Evolutionary conservation across 2,329 filamentous ascomycete genomes (phyloP).

Genomic region (Niveomyces coronatus): DNA sequence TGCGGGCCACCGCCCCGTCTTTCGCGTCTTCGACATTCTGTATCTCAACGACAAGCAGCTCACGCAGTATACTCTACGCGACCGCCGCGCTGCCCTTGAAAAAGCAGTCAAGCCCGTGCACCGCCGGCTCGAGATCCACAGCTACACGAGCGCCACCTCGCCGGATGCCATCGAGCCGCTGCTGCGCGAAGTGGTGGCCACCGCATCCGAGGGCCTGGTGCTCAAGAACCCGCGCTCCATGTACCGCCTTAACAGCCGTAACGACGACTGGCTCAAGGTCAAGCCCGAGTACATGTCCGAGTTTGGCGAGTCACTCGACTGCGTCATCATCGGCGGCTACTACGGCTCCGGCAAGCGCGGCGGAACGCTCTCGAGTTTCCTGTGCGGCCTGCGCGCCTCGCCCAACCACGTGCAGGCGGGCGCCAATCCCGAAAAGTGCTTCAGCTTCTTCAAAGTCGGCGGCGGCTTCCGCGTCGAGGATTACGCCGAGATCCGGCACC

Average conservation of each 20-base stretch:
- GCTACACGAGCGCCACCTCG: conserved; percentile 54
- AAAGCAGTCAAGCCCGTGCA: conserved; percentile 59
- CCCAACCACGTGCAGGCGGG: conserved; percentile 52
- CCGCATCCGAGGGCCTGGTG: conserved; percentile 81
- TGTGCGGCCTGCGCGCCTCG: conserved; percentile 78
- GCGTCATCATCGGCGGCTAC: conserved; percentile 82
- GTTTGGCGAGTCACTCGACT: conserved; percentile 87
- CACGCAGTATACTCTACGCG: conserved; percentile 71
- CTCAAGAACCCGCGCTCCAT: conserved; percentile 84
- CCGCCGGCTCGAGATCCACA: conserved; percentile 74
- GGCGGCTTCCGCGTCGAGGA: conserved; percentile 81
- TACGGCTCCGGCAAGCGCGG: conserved; percentile 82
- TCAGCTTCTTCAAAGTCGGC: conserved; percentile 97
- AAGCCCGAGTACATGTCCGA: conserved; percentile 98
- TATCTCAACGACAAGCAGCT: conserved; percentile 74
- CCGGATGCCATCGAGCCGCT: conserved; percentile 67
- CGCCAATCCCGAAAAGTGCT: conserved; percentile 61
- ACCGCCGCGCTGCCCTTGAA: conserved; percentile 66
- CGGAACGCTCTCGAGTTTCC: conserved; percentile 70
- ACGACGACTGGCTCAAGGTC: conserved; percentile 96
- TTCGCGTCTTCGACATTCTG: conserved; percentile 82
- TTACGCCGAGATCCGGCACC: conserved; percentile 71
- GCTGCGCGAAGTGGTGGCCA: conserved; percentile 73
- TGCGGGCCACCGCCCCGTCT: conserved; percentile 54
- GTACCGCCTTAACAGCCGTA: conserved; percentile 80